A percentile compares a stretch with the other conserved stretches of the same genome.
Evolutionary conservation across 2,329 filamentous ascomycete genomes (phyloP).

Genomic region (Ophiostoma perfectum): DNA sequence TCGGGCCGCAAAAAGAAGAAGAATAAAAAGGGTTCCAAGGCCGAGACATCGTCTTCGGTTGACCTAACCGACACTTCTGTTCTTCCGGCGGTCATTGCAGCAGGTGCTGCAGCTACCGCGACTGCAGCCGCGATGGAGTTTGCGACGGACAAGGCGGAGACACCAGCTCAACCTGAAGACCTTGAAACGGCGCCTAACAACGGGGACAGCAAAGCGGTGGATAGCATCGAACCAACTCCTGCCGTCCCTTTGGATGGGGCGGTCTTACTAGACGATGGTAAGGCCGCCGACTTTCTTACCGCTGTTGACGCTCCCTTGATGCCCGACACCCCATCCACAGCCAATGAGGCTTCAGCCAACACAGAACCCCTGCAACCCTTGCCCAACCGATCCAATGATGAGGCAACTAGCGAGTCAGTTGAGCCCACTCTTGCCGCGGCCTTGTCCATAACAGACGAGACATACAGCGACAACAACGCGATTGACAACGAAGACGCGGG

Average conservation of each 20-base stretch:
- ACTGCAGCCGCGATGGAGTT: background rate
- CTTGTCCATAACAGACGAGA: background rate
- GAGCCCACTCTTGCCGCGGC: background rate
- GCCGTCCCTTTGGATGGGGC: slow-evolving; percentile 7
- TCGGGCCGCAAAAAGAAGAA: slow-evolving; percentile 8
- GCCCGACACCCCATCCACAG: slow-evolving; percentile 13
- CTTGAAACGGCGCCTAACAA: background rate
- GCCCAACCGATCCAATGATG: background rate
- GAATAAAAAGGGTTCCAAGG: slow-evolving; percentile 2
- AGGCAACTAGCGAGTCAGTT: slow-evolving; percentile 1
- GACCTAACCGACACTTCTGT: background rate
- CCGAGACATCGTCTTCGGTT: background rate
- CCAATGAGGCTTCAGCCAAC: slow-evolving; percentile 12
- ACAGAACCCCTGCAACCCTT: slow-evolving; percentile 7
- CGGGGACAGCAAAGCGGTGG: slow-evolving; percentile 7
- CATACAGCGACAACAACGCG: background rate
- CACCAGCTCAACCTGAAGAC: background rate
- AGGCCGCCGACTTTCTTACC: background rate
- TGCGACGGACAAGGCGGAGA: background rate
- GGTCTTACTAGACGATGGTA: slow-evolving; percentile 6
- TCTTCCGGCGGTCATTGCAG: background rate
- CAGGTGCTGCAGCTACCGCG: background rate
- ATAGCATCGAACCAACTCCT: background rate
- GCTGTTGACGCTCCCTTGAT: slow-evolving; percentile 2
- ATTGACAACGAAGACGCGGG: background rate